Evolutionary conservation across 2,329 filamentous ascomycete species (phyloP), one percentile per base, ranked within the genome.

Genomic region (Biscogniauxia sp.): DNA sequence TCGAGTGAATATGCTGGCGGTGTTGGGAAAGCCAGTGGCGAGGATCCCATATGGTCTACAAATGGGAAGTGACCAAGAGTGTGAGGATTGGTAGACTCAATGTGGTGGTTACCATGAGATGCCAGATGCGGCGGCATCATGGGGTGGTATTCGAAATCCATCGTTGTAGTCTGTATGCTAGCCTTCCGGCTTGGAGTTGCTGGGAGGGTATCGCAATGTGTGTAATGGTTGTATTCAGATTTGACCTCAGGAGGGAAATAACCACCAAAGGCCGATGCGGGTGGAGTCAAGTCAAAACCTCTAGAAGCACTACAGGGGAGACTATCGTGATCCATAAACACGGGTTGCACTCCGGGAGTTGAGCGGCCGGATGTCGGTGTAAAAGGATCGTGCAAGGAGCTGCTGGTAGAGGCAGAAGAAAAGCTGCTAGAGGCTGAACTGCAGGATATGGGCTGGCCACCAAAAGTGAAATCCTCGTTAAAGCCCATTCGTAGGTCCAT

Each of bases 361-460:
- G 75, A 75, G 53, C 70, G 69, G 28, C 70, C 71, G 56, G 74
- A 75, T 23, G 64, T 61, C 15, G 75, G 74, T 17, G 74, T 75
- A 57, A 68, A 73, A 4, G 73, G 72, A 51, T 68, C 68, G 13
- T 60, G 64, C 19, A 64, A 19, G 49, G 66, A 68, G 57, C 66
- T 65, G n/a, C 64, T 67, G 17, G 68, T 71, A 9, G 72, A 72
- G 5, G 70, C 68, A 25, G 70, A 72, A 2, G 70, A 74, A 23
- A 73, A 74, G 59, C 71, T 72, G 20, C 67, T 60, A 7, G 64
- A 63, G 53, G 72, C 69, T 5, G 71, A 71, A 53, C 66, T 56
- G 56, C 66, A 69, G 23, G 63, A 63, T 25, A 67, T 4, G 17
- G 59, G 51, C 9, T 70, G 69, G 37, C 54, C 58, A 51, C 64